Base-by-base conservation (phyloP, 1,284 basidiomycete genomes). In the Coniophora puteana region DNA sequence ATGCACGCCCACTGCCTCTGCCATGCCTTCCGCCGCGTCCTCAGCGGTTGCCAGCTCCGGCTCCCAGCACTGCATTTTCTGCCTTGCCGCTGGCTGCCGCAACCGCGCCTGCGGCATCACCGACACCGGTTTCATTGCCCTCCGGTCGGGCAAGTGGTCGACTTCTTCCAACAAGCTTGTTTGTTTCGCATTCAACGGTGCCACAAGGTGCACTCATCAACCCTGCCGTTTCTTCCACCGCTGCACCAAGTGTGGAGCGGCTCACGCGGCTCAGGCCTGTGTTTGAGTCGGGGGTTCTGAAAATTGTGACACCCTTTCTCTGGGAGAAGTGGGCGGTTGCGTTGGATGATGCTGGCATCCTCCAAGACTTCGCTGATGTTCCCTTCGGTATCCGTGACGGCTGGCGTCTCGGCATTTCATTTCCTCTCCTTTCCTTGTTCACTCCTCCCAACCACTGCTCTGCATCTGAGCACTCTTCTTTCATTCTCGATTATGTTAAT, bases 401-500 rank as follows among this genome's bases (percentile, higher is more conserved):
- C 17, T 53, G 52, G 38, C 21, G 36, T 17, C 30, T 52, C 11
- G 51, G 52, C 1, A 10, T 37, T 38, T 36, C 21, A 6, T 36
- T 21, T 10, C 24, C 30, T n/a, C 23, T 45, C 3, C 17, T 14
- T 13, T 38, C 25, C 2, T 10, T 21, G 18, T 48, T 20, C 33
- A 44, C 34, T 20, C 44, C 38, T 29, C 20, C 12, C 2, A 53
- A 53, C 27, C 49, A 51, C 32, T 24, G 31, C 10, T 46, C 46
- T 8, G 47, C 46, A 10, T 4, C 34, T 12, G 26, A 33, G 8
- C 35, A 44, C 23, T 45, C 33, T 4, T 21, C n/a, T 21, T 24
- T 24, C 27, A 35, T 38, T 31, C 23, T 8, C 23, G 42, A 12
- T 3, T 36, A 47, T 20, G 40, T 47, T 13, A 14, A n/a, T 6